Conservation (phyloP, 345 rosid species). For the Kandelia obovata region DNA sequence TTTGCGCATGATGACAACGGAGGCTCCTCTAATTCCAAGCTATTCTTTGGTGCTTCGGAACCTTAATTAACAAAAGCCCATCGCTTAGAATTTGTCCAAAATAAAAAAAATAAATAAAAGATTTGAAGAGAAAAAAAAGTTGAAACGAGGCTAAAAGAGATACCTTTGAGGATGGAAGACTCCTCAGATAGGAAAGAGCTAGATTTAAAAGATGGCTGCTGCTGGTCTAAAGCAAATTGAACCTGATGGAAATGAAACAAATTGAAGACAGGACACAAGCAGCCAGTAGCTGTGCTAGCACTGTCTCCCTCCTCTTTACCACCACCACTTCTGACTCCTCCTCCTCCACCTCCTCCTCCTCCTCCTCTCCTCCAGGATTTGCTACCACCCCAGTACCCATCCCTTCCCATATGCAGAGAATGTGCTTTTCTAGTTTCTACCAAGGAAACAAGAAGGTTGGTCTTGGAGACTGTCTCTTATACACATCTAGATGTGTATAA, state of each 20-base stretch:
- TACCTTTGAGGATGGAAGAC: slow-evolving; percentile 42
- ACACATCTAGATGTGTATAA: no score
- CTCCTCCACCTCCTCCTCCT: slow-evolving; percentile 6
- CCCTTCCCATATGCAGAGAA: slow-evolving; percentile 47
- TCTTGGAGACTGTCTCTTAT: no score
- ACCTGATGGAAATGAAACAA: slow-evolving; percentile 67
- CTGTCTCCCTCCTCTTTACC: background rate
- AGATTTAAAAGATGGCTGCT: slow-evolving; percentile 41
- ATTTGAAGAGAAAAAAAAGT: background rate
- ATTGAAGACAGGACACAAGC: slow-evolving; percentile 77
- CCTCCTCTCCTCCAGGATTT: slow-evolving; percentile 37
- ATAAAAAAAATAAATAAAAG: background rate
- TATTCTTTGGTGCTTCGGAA: slow-evolving; percentile 71
- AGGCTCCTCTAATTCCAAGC: slow-evolving; percentile 67
- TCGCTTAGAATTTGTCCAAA: slow-evolving; percentile 5
- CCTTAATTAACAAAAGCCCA: slow-evolving; percentile 33
- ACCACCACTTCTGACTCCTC: background rate
- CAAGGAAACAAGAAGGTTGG: no score
- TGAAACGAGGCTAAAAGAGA: slow-evolving; percentile 2
- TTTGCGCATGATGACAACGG: slow-evolving; percentile 31
- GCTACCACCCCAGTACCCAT: slow-evolving; percentile 41
- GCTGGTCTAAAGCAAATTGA: slow-evolving; percentile 42
- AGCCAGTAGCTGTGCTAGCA: slow-evolving; percentile 39
- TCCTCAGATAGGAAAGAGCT: slow-evolving; percentile 21
- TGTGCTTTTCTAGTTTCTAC: background rate